Evolutionary conservation across 768 basidiomycete genomes (phyloP).

Genomic region (Kwoniella shandongensis): DNA sequence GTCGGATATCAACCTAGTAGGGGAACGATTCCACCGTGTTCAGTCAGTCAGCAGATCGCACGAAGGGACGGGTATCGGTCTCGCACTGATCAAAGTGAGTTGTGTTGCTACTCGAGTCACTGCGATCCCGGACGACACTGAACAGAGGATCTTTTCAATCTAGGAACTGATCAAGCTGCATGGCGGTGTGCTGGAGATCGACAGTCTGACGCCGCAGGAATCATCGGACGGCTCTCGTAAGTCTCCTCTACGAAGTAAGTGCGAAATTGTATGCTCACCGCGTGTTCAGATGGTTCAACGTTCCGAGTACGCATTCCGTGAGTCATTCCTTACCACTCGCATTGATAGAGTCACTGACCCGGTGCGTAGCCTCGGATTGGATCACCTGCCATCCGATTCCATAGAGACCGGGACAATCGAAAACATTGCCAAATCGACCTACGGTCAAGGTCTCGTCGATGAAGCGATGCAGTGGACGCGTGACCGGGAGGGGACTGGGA

Average conservation of each 20-base stretch:
- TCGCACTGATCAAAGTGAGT: conserved; percentile 52
- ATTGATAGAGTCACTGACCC: not conserved
- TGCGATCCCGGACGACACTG: not conserved
- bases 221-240: conserved; percentile 40
- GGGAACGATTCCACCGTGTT: conserved; percentile 55
- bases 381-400: conserved; percentile 50
- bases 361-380: conserved; percentile 39
- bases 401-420: conserved; percentile 33
- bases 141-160: not conserved
- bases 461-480: conserved; percentile 54
- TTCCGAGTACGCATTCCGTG: conserved; percentile 53
- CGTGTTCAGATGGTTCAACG: conserved; percentile 47
- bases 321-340: not conserved
- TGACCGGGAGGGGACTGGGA: conserved; percentile 24
- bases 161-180: conserved; percentile 55
- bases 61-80: conserved; percentile 55
- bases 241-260: conserved; percentile 1
- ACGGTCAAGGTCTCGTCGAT: conserved; percentile 54
- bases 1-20: conserved; percentile 50
- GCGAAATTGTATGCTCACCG: no score
- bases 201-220: conserved; percentile 47
- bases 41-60: conserved; percentile 51
- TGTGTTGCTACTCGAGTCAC: not conserved
- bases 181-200: conserved; percentile 50
- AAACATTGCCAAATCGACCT: conserved; percentile 25